phyloP scores from a whole-genome alignment of 257 asterid species.

The Catharanthus roseus region DNA sequence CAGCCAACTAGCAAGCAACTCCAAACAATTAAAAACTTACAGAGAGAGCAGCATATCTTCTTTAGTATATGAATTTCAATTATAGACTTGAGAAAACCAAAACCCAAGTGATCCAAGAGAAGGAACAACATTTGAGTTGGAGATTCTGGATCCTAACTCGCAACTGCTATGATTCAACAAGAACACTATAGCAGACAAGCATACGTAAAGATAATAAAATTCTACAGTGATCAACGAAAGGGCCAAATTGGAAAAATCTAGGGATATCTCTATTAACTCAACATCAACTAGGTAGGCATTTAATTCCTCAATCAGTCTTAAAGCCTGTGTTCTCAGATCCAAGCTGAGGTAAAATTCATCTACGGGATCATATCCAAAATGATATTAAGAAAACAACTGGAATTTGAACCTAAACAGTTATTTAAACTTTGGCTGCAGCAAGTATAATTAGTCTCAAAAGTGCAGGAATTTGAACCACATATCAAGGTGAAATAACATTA shows the following conservation, averaged over 20 bases:
- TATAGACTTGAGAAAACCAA: not conserved
- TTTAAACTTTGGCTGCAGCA: not conserved
- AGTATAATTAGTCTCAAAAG: not conserved
- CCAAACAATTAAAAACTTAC: not conserved
- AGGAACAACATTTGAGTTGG: not conserved
- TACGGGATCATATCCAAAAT: slow-evolving; percentile 69
- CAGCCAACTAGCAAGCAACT: not conserved
- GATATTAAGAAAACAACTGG: slow-evolving; percentile 84
- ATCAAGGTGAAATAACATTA: slow-evolving; percentile 2
- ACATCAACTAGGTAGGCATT: too few relatives aligned
- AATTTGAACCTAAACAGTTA: slow-evolving; percentile 21
- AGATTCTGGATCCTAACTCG: not conserved
- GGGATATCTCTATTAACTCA: not conserved
- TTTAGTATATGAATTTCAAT: not conserved
- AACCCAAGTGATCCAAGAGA: not conserved
- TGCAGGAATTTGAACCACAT: not conserved
- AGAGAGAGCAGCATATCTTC: not conserved
- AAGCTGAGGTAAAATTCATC: not conserved
- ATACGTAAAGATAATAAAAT: not conserved
- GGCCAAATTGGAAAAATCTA: not conserved
- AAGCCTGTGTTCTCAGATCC: not conserved
- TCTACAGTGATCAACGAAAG: not conserved
- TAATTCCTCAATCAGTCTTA: not conserved
- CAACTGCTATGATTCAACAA: not conserved
- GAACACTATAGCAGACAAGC: not conserved